phyloP scores from a whole-genome alignment of 2,329 filamentous ascomycete species.

The Neocucurbitaria cava region DNA sequence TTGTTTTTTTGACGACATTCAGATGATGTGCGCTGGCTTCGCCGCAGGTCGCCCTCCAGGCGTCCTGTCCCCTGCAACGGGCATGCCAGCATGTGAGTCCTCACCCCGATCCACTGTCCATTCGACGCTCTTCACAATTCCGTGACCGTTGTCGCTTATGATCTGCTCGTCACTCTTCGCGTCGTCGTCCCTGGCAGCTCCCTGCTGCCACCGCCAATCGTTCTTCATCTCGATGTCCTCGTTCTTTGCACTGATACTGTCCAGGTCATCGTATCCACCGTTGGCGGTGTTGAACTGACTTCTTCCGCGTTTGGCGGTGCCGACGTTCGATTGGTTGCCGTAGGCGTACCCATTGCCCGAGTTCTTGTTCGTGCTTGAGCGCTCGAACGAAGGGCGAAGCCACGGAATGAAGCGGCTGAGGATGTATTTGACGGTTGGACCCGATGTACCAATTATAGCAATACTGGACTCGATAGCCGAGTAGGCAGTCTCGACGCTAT shows the following conservation, averaged over 20 bases:
- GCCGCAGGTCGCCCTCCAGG: slow-evolving; percentile 6
- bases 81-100: slow-evolving; percentile 1
- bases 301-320: slow-evolving; percentile 1
- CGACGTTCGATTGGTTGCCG: slow-evolving; percentile 6
- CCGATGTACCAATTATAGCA: slow-evolving; percentile 23
- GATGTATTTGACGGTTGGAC: slow-evolving; percentile 24
- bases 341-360: slow-evolving; percentile 13
- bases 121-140: slow-evolving; percentile 31
- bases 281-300: background rate
- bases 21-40: slow-evolving; percentile 16
- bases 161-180: slow-evolving; percentile 27
- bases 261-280: slow-evolving; percentile 22
- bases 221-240: slow-evolving; percentile 27
- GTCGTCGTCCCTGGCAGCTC: slow-evolving; percentile 13
- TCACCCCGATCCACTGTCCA: slow-evolving; percentile 19
- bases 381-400: slow-evolving; percentile 16
- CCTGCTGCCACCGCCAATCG: slow-evolving; percentile 17
- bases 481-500: slow-evolving; percentile 24
- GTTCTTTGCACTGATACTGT: slow-evolving; percentile 8
- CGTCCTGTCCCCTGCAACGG: slow-evolving; percentile 1
- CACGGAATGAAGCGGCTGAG: slow-evolving; percentile 20
- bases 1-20: background rate
- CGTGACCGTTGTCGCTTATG: slow-evolving; percentile 11
- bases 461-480: slow-evolving; percentile 21
- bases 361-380: slow-evolving; percentile 8